phyloP scores from a whole-genome alignment of 228 moss, liverwort and hornwort species.

The Sphagnum magellanicum region DNA sequence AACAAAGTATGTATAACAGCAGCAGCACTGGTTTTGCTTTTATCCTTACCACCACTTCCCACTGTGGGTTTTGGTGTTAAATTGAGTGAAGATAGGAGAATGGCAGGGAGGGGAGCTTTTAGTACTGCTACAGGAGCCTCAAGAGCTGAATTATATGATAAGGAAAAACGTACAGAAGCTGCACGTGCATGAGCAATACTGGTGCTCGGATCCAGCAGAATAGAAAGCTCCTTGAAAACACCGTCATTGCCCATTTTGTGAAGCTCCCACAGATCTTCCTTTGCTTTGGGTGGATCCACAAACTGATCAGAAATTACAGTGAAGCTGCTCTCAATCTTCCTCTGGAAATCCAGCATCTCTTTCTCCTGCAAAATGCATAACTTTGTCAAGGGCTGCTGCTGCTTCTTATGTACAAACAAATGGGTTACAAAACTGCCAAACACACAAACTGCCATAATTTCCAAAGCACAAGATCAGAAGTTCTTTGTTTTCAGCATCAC shows the following conservation, averaged over 20 bases:
- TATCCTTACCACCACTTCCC: neutral
- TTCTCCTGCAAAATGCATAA: conserved; percentile 55
- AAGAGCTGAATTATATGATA: neutral
- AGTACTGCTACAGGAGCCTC: neutral
- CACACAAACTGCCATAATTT: neutral
- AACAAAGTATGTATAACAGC: neutral
- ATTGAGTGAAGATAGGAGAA: no score
- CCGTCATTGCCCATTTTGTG: conserved; percentile 87
- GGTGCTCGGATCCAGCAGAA: conserved; percentile 56
- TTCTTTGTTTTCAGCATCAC: neutral
- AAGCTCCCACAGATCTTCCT: conserved; percentile 69
- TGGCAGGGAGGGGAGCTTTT: no score
- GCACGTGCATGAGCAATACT: conserved; percentile 46
- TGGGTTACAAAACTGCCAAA: neutral
- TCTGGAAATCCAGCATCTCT: conserved; percentile 67
- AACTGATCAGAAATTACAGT: conserved; percentile 64
- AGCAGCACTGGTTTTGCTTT: neutral
- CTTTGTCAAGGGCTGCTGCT: neutral
- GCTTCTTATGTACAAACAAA: neutral
- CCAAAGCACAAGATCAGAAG: neutral
- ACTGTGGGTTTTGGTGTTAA: no score
- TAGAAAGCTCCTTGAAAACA: conserved; percentile 57
- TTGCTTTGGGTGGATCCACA: conserved; percentile 64
- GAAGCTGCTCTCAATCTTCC: conserved; percentile 68
- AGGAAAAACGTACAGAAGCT: conserved; percentile 40